Conservation (phyloP, 2,329 filamentous ascomycete genomes). For the Alternaria infectoria region DNA sequence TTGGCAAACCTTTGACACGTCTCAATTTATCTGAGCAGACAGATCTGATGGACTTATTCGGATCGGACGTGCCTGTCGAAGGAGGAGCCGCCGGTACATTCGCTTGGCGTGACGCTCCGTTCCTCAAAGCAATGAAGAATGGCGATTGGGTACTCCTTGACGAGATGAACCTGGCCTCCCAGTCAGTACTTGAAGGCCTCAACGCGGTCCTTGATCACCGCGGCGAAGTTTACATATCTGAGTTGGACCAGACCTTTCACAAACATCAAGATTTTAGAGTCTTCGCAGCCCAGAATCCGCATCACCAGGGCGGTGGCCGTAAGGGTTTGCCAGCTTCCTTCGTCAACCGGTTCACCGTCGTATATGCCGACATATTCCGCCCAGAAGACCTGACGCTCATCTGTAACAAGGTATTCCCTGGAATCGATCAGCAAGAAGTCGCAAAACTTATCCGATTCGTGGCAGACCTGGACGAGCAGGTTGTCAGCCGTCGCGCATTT, state of each 20-base stretch:
- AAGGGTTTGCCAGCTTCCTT: slow-evolving; percentile 96
- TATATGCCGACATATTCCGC: slow-evolving; percentile 91
- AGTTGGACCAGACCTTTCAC: slow-evolving; percentile 92
- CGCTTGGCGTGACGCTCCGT: slow-evolving; percentile 93
- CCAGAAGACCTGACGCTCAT: slow-evolving; percentile 82
- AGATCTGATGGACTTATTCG: slow-evolving; percentile 95
- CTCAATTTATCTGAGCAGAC: slow-evolving; percentile 99
- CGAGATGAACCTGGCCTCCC: slow-evolving; percentile 98
- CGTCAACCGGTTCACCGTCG: slow-evolving; percentile 96
- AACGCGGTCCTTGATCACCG: slow-evolving; percentile 97
- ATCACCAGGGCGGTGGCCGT: slow-evolving; percentile 93
- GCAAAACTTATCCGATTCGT: slow-evolving; percentile 78
- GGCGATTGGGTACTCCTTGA: slow-evolving; percentile 97
- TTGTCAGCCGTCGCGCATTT: slow-evolving; percentile 63
- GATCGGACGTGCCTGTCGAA: slow-evolving; percentile 93
- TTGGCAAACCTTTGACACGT: slow-evolving; percentile 82
- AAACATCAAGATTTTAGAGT: slow-evolving; percentile 89
- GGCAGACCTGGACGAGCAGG: slow-evolving; percentile 75
- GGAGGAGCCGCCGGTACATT: slow-evolving; percentile 91
- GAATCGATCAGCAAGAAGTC: slow-evolving; percentile 65
- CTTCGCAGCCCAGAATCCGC: slow-evolving; percentile 96
- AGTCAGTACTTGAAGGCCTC: slow-evolving; percentile 92
- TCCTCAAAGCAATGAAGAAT: slow-evolving; percentile 93
- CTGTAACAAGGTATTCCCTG: slow-evolving; percentile 76
- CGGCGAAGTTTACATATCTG: slow-evolving; percentile 93